Evolutionary conservation across 2,329 filamentous ascomycete species (phyloP).

Genomic region (Colletotrichum noveboracense): DNA sequence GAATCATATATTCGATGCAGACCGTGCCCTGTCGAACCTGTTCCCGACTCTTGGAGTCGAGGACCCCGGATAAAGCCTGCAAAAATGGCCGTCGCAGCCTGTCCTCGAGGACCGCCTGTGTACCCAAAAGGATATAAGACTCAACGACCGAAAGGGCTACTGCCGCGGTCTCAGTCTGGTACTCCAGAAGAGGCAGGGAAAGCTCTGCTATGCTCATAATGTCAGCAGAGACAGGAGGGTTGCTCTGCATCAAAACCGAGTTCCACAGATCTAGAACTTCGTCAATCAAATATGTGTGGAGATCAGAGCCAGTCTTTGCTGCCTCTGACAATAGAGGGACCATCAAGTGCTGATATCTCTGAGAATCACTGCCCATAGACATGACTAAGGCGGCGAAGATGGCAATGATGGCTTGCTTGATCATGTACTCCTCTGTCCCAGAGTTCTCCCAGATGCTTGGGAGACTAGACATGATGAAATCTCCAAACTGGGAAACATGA

Average conservation of each 20-base stretch:
- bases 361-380: slow-evolving; percentile 80
- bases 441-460: slow-evolving; percentile 86
- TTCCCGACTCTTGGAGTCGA: slow-evolving; percentile 61
- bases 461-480: slow-evolving; percentile 81
- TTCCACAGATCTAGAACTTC: slow-evolving; percentile 92
- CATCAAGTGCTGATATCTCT: slow-evolving; percentile 79
- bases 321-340: slow-evolving; percentile 83
- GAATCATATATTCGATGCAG: slow-evolving; percentile 70
- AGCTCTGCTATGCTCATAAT: slow-evolving; percentile 68
- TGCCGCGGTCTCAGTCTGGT: slow-evolving; percentile 67
- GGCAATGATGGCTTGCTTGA: slow-evolving; percentile 91
- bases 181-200: slow-evolving; percentile 70
- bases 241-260: slow-evolving; percentile 72
- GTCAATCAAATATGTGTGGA: slow-evolving; percentile 84
- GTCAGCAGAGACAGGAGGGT: slow-evolving; percentile 63
- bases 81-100: slow-evolving; percentile 55
- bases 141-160: slow-evolving; percentile 70
- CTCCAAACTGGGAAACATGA: slow-evolving; percentile 70
- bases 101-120: slow-evolving; percentile 68
- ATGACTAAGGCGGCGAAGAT: slow-evolving; percentile 86
- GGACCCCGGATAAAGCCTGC: slow-evolving; percentile 53
- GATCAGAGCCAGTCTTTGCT: slow-evolving; percentile 75
- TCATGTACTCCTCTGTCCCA: slow-evolving; percentile 80
- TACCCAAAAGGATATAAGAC: slow-evolving; percentile 73
- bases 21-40: slow-evolving; percentile 62